A percentile compares a stretch with the other conserved stretches of the same genome.
These are phyloP conservation scores for Phyllosticta ampelicida DNA, from an alignment of 2,329 filamentous ascomycete species.

Conservation along the genomic window DNA sequence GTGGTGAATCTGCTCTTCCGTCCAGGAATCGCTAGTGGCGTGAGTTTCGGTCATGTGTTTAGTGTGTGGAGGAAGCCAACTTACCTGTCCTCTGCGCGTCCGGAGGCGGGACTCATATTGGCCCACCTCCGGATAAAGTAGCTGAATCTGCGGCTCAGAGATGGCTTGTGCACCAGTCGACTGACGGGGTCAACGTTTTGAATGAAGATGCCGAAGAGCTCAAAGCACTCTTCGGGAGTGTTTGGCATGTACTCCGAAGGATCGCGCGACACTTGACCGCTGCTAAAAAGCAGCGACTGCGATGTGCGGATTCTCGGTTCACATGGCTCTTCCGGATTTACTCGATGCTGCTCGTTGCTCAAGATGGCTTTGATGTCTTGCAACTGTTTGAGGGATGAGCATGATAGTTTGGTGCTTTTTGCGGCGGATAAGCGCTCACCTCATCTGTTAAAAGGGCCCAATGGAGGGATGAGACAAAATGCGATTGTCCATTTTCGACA, in stretches of 20 bases:
- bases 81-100: slow-evolving; percentile 6
- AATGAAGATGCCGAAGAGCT: slow-evolving; percentile 4
- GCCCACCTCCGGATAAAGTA: slow-evolving; percentile 5
- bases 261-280: slow-evolving; percentile 2
- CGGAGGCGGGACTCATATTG: slow-evolving; percentile 1
- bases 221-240: slow-evolving; percentile 1
- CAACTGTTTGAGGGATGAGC: slow-evolving; percentile 1
- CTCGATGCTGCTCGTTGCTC: background rate
- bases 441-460: slow-evolving; percentile 30
- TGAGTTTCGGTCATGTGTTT: background rate
- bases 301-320: slow-evolving; percentile 6
- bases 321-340: background rate
- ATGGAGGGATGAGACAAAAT: slow-evolving; percentile 31
- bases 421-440: slow-evolving; percentile 16
- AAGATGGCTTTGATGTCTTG: slow-evolving; percentile 11
- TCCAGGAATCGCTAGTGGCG: slow-evolving; percentile 3
- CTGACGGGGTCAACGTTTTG: slow-evolving; percentile 9
- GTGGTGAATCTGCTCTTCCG: slow-evolving; percentile 6
- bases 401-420: background rate
- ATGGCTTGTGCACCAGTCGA: slow-evolving; percentile 10
- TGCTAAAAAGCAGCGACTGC: slow-evolving; percentile 7
- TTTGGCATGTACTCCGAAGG: slow-evolving; percentile 7
- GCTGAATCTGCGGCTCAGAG: slow-evolving; percentile 1
- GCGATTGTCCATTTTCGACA: slow-evolving; percentile 27
- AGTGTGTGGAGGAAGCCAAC: background rate